Evolutionary conservation across 2,329 filamentous ascomycete species (phyloP), one percentile per base, ranked within the genome.

Genomic region (Plenodomus tracheiphilus): DNA sequence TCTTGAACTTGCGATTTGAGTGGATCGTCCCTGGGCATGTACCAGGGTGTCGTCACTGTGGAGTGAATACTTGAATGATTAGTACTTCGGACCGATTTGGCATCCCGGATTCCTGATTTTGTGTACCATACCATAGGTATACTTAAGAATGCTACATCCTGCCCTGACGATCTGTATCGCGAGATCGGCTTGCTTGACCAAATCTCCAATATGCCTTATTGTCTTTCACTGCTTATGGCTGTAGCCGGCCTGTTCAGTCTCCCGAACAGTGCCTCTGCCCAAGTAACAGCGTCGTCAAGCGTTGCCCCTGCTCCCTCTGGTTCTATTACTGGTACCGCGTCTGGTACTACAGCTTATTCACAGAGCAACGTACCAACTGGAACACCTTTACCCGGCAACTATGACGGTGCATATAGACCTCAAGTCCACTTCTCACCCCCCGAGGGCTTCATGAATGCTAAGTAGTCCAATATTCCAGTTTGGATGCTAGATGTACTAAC

Each of bases 401-500:
- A 76, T 54, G 64, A 61, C n/a, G 69, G 66, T 8, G 53, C 59
- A 3, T 57, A 71, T 25, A 72, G 81, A 11, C 82, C 81, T 2
- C 80, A 83, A 59, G 68, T 83, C 17, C 82, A 84, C 65, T 85
- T 77, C 63, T 79, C 79, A 7, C 80, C 81, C 2, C 81, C 81
- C 2, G 57, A 74, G 21, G 67, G 76, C 1, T 68, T 56, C 54
- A 79, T 82, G 76, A 85, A 85, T 53, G n/a, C n/a, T n/a, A n/a
- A n/a, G n/a, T n/a, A n/a, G n/a, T n/a, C n/a, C n/a, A n/a, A n/a
- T n/a, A n/a, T n/a, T n/a, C n/a, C n/a, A n/a, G n/a, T n/a, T n/a
- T n/a, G n/a, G n/a, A n/a, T n/a, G n/a, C n/a, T n/a, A n/a, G n/a
- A n/a, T n/a, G n/a, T n/a, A n/a, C n/a, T n/a, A n/a, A n/a, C n/a